Base-by-base conservation (phyloP, 176 grass and related monocot species). In the Cenchrus americanus region DNA sequence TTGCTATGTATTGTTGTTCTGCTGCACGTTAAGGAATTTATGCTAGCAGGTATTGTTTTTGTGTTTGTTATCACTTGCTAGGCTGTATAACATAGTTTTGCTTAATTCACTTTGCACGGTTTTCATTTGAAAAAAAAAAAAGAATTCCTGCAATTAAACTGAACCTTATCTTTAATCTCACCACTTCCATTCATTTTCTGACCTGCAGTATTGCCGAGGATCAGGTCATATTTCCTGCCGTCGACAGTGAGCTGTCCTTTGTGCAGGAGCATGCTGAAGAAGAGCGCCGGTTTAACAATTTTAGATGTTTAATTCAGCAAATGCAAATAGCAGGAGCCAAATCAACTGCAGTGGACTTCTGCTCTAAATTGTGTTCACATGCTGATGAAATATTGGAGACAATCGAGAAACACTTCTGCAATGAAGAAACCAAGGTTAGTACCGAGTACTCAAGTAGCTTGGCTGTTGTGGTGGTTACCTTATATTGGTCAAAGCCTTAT, bases 141-240 rank as follows among this genome's bases (percentile, higher is more conserved):
- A 37, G 23, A 37, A 37, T 48, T 34, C 57, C 51, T 67, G 2
- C 17, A 2, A 59, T 27, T 69, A 55, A 86, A 73, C 68, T 23
- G 23, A 13, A 27, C 71, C 13, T 61, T 84, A 62, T 78, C 27
- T 73, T 78, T 73, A 68, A 62, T 79, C 86, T 69, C 54, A 69
- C 41, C 18, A 8, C 41, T 63, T 83, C 13, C 19, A 63, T 46
- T 67, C 76, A 63, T 88, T 55, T 85, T 75, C 83, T 79, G 27
- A 37, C 21, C 14, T 84, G 66, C 93, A 99, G 97, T 79, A 89
- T 90, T 14, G 97, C 97, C 3, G 97, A 99, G 81, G 91, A 99
- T 96, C 90, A 96, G 86, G 91, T 99, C 65, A 80, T 99, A 89
- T 99, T 94, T 92, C 97, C 97, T 84, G 89, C 97, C 37, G 97